phyloP scores from a whole-genome alignment of 202 grass and related monocot genomes.

The Saccharum hybrid region DNA sequence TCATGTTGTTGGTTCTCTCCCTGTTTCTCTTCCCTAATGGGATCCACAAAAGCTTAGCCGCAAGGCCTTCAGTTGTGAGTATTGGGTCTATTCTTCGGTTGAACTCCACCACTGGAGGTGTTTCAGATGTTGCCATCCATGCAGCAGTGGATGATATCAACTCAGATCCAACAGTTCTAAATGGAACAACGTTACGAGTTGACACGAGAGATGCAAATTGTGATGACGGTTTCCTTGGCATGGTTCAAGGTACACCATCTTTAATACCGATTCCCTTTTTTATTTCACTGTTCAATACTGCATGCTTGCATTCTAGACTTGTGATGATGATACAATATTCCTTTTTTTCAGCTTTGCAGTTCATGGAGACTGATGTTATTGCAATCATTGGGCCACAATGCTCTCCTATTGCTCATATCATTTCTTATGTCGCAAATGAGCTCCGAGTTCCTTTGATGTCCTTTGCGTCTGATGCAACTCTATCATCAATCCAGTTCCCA shows the following conservation, averaged over 20 bases:
- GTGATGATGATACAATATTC: constrained; percentile 33
- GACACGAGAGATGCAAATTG: constrained; percentile 69
- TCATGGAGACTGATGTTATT: constrained; percentile 88
- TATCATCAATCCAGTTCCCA: constrained; percentile 75
- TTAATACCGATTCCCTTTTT: constrained; percentile 3
- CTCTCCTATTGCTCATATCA: constrained; percentile 76
- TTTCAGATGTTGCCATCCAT: constrained; percentile 63
- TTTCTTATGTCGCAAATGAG: constrained; percentile 77
- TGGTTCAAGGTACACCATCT: constrained; percentile 68
- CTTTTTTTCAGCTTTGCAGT: constrained; percentile 65
- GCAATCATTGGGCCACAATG: constrained; percentile 89
- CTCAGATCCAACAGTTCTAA: constrained; percentile 70
- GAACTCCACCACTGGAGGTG: constrained; percentile 80
- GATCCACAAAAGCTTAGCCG: constrained; percentile 49
- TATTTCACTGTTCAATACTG: constrained; percentile 11
- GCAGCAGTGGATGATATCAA: constrained; percentile 91
- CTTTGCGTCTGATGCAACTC: constrained; percentile 84
- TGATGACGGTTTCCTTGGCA: constrained; percentile 79
- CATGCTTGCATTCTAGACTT: constrained; percentile 8
- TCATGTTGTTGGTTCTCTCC: constrained; percentile 45
- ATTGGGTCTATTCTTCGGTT: constrained; percentile 75
- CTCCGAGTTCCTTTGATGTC: constrained; percentile 83
- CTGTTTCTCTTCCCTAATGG: constrained; percentile 49
- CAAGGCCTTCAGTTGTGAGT: constrained; percentile 65
- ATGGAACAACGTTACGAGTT: constrained; percentile 64